Percentiles rank a stretch among this genome's conserved stretches.
Conservation (phyloP, 2,329 filamentous ascomycete genomes). For the Chrysoporthe deuterocubensis region DNA sequence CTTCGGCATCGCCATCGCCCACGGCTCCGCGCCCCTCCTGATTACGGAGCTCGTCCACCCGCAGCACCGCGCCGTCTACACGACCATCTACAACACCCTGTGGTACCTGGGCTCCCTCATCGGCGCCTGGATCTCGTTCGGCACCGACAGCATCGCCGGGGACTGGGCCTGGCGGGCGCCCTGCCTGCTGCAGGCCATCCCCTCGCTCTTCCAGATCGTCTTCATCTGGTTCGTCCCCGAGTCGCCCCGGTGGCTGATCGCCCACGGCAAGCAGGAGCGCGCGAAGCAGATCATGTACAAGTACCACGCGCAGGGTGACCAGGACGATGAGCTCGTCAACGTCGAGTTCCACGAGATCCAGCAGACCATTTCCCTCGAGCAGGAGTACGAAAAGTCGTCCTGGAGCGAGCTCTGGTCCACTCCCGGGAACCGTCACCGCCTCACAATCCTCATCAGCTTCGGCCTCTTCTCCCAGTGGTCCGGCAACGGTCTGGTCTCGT, state of each 20-base stretch:
- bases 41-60: slow-evolving; percentile 45
- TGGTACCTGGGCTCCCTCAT: slow-evolving; percentile 37
- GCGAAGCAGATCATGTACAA: slow-evolving; percentile 30
- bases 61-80: slow-evolving; percentile 40
- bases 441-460: slow-evolving; percentile 56
- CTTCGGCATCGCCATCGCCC: slow-evolving; percentile 36
- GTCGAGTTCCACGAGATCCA: slow-evolving; percentile 49
- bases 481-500: slow-evolving; percentile 55
- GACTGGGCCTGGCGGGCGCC: slow-evolving; percentile 25
- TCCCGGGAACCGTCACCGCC: slow-evolving; percentile 56
- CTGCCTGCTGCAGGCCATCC: slow-evolving; percentile 27
- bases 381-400: slow-evolving; percentile 49
- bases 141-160: slow-evolving; percentile 30
- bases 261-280: slow-evolving; percentile 55
- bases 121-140: slow-evolving; percentile 33
- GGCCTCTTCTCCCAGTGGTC: slow-evolving; percentile 63
- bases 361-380: slow-evolving; percentile 47
- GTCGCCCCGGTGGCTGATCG: slow-evolving; percentile 67
- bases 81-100: slow-evolving; percentile 39
- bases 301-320: slow-evolving; percentile 44
- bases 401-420: slow-evolving; percentile 53
- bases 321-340: slow-evolving; percentile 43
- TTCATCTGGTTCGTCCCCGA: slow-evolving; percentile 73
- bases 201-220: slow-evolving; percentile 60
- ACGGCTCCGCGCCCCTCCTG: slow-evolving; percentile 32